Evolutionary conservation across 2,329 filamentous ascomycete genomes (phyloP).

Genomic region (Coniochaeta pulveracea): DNA sequence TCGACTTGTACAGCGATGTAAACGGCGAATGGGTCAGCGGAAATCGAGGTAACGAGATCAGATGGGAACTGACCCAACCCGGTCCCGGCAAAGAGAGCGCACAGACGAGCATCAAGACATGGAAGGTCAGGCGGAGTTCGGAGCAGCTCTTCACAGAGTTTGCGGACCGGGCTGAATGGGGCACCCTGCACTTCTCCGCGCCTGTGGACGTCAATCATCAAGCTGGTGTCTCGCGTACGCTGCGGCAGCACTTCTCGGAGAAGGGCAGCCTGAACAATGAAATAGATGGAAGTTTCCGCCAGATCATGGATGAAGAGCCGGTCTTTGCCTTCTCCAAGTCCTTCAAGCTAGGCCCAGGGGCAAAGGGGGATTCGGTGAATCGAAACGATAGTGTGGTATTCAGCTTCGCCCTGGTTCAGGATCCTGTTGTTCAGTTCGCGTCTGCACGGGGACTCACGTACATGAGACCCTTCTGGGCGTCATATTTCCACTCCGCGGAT

Average conservation of each 20-base stretch:
- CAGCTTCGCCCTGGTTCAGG: constrained; percentile 66
- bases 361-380: constrained; percentile 15
- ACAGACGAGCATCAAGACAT: constrained; percentile 45
- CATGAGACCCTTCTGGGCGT: constrained; percentile 73
- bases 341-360: constrained; percentile 33
- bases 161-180: constrained; percentile 72
- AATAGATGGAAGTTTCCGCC: constrained; percentile 55
- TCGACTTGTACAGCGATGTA: constrained; percentile 56
- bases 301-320: constrained; percentile 67
- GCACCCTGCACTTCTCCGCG: constrained; percentile 64
- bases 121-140: constrained; percentile 46
- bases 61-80: constrained; percentile 51
- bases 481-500: constrained; percentile 54
- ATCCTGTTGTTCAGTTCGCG: constrained; percentile 71
- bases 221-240: constrained; percentile 52
- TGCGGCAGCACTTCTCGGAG: constrained; percentile 60
- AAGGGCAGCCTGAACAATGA: constrained; percentile 55
- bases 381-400: constrained; percentile 52
- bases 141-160: constrained; percentile 67
- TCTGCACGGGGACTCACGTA: constrained; percentile 62
- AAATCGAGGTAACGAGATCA: constrained; percentile 54
- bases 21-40: constrained; percentile 79
- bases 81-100: constrained; percentile 21
- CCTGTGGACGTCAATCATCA: constrained; percentile 58
- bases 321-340: constrained; percentile 69